Evolutionary conservation across 768 basidiomycete species (phyloP), one percentile per base, ranked within the genome.

Genomic region (Phaeotremella skinneri): DNA sequence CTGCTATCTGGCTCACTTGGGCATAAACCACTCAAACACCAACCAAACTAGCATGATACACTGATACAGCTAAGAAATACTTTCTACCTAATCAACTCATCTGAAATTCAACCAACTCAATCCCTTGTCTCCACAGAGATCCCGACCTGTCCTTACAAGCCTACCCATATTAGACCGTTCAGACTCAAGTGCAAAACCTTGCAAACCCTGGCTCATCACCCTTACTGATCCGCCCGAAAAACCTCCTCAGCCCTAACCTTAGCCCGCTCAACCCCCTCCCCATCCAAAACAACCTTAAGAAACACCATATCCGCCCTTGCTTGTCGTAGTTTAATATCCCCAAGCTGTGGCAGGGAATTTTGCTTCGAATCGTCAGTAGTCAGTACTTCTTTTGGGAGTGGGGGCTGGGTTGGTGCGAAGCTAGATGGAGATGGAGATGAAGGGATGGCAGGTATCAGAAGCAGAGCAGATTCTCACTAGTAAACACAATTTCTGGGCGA

Each of bases 221-320:
- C n/a, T n/a, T n/a, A n/a, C n/a, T n/a, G n/a, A n/a, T n/a, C n/a
- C n/a, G 59, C 53, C 29, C 47, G 55, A 26, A 41, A 61, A 4
- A 32, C 49, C 57, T 58, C 58, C n/a, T 39, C 53, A 2, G 50
- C 47, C 14, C 52, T 55, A 2, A 58, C 62, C 21, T 51, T 54
- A 14, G 50, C 39, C 37, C 60, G 66, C 13, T 61, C 66, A 21
- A 52, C 50, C 25, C 39, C 59, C 31, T 61, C 58, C 2, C 56
- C 62, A n/a, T 55, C 49, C 2, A 67, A n/a, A 16, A 67, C 52
- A 0, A 53, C 45, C 31, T 56, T 52, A 16, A 67, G 49, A 32
- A 63, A 67, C 9, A 63, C 53, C 23, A 67, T 55, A 56, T 67
- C 66, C 13, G 62, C 62, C 48, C 45, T 51, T n/a, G 66, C 62